A percentile compares a stretch with the other conserved stretches of the same genome.
Evolutionary conservation across 2,329 filamentous ascomycete species (phyloP).

Genomic region (Periconia sp.): DNA sequence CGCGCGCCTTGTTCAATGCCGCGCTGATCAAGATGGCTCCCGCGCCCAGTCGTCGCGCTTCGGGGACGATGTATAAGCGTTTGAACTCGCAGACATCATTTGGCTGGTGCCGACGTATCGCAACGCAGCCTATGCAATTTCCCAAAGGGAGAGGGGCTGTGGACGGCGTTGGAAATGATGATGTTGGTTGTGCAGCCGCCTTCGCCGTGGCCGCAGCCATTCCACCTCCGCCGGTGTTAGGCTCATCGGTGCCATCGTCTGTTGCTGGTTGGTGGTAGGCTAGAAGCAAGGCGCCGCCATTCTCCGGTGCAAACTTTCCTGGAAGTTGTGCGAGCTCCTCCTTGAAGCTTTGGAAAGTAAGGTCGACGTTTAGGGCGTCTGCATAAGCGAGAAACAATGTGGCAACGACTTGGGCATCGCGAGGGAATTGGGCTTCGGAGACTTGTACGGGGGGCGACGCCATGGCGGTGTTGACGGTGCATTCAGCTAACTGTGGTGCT

Average conservation of each 20-base stretch:
- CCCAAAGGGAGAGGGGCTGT: neutral
- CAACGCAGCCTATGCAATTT: slow-evolving; percentile 54
- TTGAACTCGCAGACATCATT: slow-evolving; percentile 57
- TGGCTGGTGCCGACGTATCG: slow-evolving; percentile 45
- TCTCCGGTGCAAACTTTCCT: slow-evolving; percentile 53
- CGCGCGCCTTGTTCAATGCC: slow-evolving; percentile 49
- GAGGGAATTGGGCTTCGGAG: slow-evolving; percentile 38
- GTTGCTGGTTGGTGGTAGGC: slow-evolving; percentile 31
- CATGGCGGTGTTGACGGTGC: neutral
- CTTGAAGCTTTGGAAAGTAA: slow-evolving; percentile 59
- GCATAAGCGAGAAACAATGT: slow-evolving; percentile 45
- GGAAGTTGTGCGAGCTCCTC: slow-evolving; percentile 56
- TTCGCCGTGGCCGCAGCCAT: neutral
- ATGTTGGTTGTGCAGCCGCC: neutral
- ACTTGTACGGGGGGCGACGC: neutral
- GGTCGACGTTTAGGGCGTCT: slow-evolving; percentile 53
- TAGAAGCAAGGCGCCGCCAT: slow-evolving; percentile 53
- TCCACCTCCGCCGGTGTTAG: neutral
- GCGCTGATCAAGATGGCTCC: slow-evolving; percentile 52
- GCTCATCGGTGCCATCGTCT: neutral
- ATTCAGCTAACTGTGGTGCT: neutral
- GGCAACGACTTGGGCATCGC: slow-evolving; percentile 44
- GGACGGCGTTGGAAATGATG: neutral
- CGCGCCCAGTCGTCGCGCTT: slow-evolving; percentile 52
- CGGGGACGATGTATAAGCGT: slow-evolving; percentile 55